A percentile compares a stretch with the other conserved stretches of the same genome.
phyloP scores from a whole-genome alignment of 768 basidiomycete species.

The Filobasidium wieringae region DNA sequence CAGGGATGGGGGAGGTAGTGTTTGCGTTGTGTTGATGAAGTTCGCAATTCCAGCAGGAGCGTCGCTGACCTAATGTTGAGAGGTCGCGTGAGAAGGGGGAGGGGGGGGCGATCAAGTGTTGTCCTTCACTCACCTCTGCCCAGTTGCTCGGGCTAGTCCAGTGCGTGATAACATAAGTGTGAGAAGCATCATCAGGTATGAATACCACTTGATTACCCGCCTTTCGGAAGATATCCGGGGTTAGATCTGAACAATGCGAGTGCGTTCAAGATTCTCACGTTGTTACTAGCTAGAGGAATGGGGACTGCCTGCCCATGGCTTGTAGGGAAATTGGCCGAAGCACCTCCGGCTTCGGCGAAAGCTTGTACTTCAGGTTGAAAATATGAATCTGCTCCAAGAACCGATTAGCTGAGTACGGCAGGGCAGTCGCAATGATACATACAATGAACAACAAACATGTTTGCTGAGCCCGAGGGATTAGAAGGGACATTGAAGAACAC shows the following conservation, averaged over 20 bases:
- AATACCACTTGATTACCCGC: slow-evolving; percentile 66
- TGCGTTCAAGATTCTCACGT: slow-evolving; percentile 40
- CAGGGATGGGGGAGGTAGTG: slow-evolving; percentile 31
- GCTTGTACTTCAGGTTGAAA: slow-evolving; percentile 61
- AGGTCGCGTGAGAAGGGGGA: not conserved
- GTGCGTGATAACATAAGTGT: slow-evolving; percentile 55
- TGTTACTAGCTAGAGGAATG: slow-evolving; percentile 49
- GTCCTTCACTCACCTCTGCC: not conserved
- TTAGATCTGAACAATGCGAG: not conserved
- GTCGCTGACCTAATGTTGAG: slow-evolving; percentile 2
- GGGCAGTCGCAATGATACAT: slow-evolving; percentile 23
- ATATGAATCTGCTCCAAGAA: slow-evolving; percentile 49
- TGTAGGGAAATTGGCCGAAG: slow-evolving; percentile 51
- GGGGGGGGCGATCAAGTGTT: not conserved
- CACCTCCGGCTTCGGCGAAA: slow-evolving; percentile 46
- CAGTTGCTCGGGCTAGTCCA: slow-evolving; percentile 31
- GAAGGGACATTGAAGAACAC: slow-evolving; percentile 66
- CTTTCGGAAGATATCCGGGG: slow-evolving; percentile 31
- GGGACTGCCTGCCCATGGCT: slow-evolving; percentile 57
- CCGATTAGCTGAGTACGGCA: not conserved
- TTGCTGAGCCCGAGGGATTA: slow-evolving; percentile 54
- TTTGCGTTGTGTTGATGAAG: slow-evolving; percentile 39
- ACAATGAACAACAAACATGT: slow-evolving; percentile 85
- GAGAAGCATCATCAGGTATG: slow-evolving; percentile 60
- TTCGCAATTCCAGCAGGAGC: slow-evolving; percentile 28